Percentiles rank a stretch among this genome's conserved stretches.
Evolutionary conservation across 345 rosid species (phyloP).

Genomic region (Noccaea bulbosa): DNA sequence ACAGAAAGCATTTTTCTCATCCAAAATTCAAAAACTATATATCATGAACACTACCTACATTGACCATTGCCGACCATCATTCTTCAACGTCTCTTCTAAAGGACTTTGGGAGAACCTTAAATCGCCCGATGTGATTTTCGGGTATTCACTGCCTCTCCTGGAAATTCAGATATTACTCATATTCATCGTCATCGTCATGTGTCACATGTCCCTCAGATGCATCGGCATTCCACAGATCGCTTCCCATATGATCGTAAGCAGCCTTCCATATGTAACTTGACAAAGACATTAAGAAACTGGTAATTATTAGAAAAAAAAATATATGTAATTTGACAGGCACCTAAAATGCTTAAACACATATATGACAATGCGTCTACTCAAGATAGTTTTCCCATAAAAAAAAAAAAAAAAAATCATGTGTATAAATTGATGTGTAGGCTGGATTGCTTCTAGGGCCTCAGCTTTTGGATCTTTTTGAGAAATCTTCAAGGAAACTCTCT

Average conservation of each 20-base stretch:
- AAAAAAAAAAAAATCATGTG: too few relatives aligned
- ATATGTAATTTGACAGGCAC: background rate
- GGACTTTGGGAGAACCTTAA: conserved; percentile 33
- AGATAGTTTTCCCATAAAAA: background rate
- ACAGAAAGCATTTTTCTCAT: background rate
- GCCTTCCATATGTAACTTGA: background rate
- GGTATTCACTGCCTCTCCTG: conserved; percentile 38
- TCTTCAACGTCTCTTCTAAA: conserved; percentile 31
- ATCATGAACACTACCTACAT: conserved; percentile 24
- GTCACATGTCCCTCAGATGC: conserved; percentile 32
- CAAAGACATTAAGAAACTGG: background rate
- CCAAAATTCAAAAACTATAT: background rate
- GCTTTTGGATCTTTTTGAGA: background rate
- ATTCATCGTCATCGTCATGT: conserved; percentile 6
- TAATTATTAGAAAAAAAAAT: background rate
- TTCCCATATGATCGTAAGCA: conserved; percentile 31
- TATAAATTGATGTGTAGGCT: conserved; percentile 27
- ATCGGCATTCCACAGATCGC: conserved; percentile 30
- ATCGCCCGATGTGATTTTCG: conserved; percentile 11
- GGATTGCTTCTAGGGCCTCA: conserved; percentile 33
- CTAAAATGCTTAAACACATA: background rate
- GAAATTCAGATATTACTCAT: conserved; percentile 36
- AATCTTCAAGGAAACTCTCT: conserved; percentile 22
- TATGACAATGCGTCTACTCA: background rate
- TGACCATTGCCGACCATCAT: background rate